Percentiles rank a stretch among this genome's conserved stretches.
These are phyloP conservation scores for Gremmenia infestans DNA, from an alignment of 2,329 filamentous ascomycete genomes.

Conservation along the genomic window DNA sequence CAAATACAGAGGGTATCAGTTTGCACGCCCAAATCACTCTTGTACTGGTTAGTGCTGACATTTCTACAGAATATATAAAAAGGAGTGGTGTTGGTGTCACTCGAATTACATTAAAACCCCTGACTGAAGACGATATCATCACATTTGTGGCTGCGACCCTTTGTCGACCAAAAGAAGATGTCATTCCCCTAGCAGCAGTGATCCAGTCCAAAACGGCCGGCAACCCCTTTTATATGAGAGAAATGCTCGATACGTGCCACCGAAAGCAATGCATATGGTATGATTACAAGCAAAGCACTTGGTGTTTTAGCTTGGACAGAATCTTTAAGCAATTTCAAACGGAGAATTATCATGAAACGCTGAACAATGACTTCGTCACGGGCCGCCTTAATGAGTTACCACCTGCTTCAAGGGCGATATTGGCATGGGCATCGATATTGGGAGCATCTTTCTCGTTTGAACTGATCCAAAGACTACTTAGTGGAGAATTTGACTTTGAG, in stretches of 20 bases:
- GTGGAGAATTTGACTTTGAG: conserved; percentile 62
- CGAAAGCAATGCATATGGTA: conserved; percentile 87
- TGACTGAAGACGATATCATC: conserved; percentile 74
- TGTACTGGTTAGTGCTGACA: conserved; percentile 21
- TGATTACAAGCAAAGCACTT: conserved; percentile 75
- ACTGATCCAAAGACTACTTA: conserved; percentile 71
- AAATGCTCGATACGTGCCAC: conserved; percentile 85
- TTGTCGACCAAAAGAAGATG: conserved; percentile 65
- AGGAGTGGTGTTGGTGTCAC: conserved; percentile 56
- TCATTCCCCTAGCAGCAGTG: conserved; percentile 73
- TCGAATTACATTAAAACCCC: conserved; percentile 64
- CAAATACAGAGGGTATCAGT: conserved; percentile 47
- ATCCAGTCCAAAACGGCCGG: conserved; percentile 71
- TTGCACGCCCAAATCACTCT: conserved; percentile 19
- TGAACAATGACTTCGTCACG: conserved; percentile 78
- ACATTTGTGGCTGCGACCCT: conserved; percentile 80
- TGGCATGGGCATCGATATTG: conserved; percentile 82
- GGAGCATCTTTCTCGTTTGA: conserved; percentile 81
- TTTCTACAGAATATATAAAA: conserved; percentile 26
- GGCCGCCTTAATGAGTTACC: conserved; percentile 74
- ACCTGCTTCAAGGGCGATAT: conserved; percentile 65
- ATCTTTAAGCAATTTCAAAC: conserved; percentile 82
- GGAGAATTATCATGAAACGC: conserved; percentile 70
- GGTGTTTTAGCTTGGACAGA: conserved; percentile 80
- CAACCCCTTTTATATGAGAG: conserved; percentile 85